Percentiles rank a stretch among this genome's conserved stretches.
Evolutionary conservation across 257 asterid species (phyloP).

Genomic region (Schizonepeta tenuifolia): DNA sequence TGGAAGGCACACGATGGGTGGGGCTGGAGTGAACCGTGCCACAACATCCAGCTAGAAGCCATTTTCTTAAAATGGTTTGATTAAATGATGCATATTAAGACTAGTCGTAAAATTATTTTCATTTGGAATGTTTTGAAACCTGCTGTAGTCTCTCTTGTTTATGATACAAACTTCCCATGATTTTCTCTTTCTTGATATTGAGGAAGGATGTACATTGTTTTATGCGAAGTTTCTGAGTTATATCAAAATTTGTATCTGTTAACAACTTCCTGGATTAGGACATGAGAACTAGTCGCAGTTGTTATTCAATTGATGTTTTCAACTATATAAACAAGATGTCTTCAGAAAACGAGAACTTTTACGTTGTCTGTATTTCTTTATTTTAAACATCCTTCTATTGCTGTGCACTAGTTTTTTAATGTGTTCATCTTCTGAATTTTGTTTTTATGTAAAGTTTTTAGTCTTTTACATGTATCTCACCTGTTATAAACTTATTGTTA

Average conservation of each 20-base stretch:
- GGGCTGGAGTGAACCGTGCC: not conserved
- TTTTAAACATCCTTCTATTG: not conserved
- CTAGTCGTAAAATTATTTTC: not conserved
- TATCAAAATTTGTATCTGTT: slow-evolving; percentile 8
- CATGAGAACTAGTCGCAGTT: slow-evolving; percentile 13
- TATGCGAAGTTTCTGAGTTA: slow-evolving; percentile 13
- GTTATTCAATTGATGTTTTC: slow-evolving; percentile 7
- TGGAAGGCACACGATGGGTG: not conserved
- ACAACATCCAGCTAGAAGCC: not conserved
- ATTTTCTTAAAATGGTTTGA: not conserved
- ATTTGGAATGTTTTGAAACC: slow-evolving; percentile 3
- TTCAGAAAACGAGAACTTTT: not conserved
- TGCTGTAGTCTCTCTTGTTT: slow-evolving; percentile 9
- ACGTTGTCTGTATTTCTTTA: not conserved
- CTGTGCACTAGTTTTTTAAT: not conserved
- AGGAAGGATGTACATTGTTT: not conserved
- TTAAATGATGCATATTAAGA: not conserved
- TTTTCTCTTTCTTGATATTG: slow-evolving; percentile 4
- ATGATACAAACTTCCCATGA: not conserved
- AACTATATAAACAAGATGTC: not conserved
- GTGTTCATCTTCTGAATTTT: not conserved
- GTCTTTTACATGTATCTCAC: slow-evolving; percentile 6
- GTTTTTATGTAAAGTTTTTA: not conserved
- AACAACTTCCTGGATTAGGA: slow-evolving; percentile 3
- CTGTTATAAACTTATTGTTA: slow-evolving; percentile 14